A percentile compares a stretch with the other conserved stretches of the same genome.
phyloP scores from a whole-genome alignment of 1,284 basidiomycete species.

The Tilletia caries region DNA sequence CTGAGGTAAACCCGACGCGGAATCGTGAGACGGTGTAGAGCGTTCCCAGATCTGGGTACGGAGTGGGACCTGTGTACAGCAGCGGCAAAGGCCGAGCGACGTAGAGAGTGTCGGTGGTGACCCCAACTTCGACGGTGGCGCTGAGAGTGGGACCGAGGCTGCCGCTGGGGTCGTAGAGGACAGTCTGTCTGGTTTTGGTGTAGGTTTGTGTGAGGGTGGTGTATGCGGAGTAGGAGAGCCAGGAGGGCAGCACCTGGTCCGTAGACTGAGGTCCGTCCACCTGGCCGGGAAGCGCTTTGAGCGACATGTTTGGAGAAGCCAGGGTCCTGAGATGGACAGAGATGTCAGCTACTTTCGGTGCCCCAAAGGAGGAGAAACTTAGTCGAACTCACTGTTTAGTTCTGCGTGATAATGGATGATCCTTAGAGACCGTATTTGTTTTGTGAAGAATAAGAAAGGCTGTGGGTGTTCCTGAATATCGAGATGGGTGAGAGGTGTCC shows the following conservation, averaged over 20 bases:
- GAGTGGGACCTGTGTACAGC: conserved; percentile 41
- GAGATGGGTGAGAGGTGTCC: too few relatives aligned
- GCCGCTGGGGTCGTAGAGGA: conserved; percentile 39
- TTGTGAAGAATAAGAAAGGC: too few relatives aligned
- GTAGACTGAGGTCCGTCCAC: conserved; percentile 34
- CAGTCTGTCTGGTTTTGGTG: conserved; percentile 25
- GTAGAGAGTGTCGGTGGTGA: conserved; percentile 29
- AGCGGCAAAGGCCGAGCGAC: conserved; percentile 23
- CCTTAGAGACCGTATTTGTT: too few relatives aligned
- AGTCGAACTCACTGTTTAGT: too few relatives aligned
- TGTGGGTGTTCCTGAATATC: too few relatives aligned
- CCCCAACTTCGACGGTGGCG: conserved; percentile 22
- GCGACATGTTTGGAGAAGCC: not conserved
- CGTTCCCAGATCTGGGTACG: conserved; percentile 35
- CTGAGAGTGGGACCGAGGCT: conserved; percentile 29
- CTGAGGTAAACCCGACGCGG: not conserved
- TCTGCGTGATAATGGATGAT: too few relatives aligned
- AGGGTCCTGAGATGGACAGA: too few relatives aligned
- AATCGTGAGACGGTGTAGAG: conserved; percentile 28
- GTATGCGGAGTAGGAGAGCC: conserved; percentile 37
- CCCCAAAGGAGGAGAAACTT: too few relatives aligned
- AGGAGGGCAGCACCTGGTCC: conserved; percentile 38
- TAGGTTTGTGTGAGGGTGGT: conserved; percentile 25
- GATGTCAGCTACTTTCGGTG: too few relatives aligned
- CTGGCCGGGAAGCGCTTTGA: conserved; percentile 1